phyloP scores from a whole-genome alignment of 805 yeast genomes.

The Yarrowia yakushimensis region DNA sequence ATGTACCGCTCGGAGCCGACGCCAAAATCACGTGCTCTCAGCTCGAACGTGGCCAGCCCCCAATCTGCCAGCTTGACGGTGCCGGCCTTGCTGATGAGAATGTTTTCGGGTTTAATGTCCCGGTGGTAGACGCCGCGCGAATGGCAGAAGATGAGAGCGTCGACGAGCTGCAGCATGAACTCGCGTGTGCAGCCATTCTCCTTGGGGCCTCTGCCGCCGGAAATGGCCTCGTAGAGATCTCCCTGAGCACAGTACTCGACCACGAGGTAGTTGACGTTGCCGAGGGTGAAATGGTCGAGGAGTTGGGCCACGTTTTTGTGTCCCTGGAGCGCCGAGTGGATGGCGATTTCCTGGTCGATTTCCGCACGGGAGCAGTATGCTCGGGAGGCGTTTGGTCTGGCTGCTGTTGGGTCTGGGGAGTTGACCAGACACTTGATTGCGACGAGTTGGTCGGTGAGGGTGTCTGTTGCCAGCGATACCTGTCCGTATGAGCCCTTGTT shows the following conservation, averaged over 20 bases:
- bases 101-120: constrained; percentile 93
- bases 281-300: constrained; percentile 64
- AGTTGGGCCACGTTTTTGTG: constrained; percentile 79
- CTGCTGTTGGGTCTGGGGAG: constrained; percentile 4
- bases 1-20: constrained; percentile 88
- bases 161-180: constrained; percentile 71
- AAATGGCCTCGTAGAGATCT: constrained; percentile 82
- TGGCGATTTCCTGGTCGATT: constrained; percentile 53
- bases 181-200: constrained; percentile 50
- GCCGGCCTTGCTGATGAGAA: constrained; percentile 61
- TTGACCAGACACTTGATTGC: constrained; percentile 73
- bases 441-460: constrained; percentile 49
- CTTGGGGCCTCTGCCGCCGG: constrained; percentile 54
- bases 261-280: constrained; percentile 53
- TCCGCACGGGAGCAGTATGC: constrained; percentile 28
- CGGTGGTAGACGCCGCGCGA: constrained; percentile 82
- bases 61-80: constrained; percentile 74
- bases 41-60: constrained; percentile 72
- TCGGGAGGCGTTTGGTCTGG: constrained; percentile 9
- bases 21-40: constrained; percentile 66
- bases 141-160: constrained; percentile 76
- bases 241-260: constrained; percentile 87
- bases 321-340: constrained; percentile 69
- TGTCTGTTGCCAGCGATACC: constrained; percentile 81
- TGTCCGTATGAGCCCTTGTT: constrained; percentile 93